Evolutionary conservation across 2,329 filamentous ascomycete species (phyloP).

Genomic region (Tolypocladium inflatum): DNA sequence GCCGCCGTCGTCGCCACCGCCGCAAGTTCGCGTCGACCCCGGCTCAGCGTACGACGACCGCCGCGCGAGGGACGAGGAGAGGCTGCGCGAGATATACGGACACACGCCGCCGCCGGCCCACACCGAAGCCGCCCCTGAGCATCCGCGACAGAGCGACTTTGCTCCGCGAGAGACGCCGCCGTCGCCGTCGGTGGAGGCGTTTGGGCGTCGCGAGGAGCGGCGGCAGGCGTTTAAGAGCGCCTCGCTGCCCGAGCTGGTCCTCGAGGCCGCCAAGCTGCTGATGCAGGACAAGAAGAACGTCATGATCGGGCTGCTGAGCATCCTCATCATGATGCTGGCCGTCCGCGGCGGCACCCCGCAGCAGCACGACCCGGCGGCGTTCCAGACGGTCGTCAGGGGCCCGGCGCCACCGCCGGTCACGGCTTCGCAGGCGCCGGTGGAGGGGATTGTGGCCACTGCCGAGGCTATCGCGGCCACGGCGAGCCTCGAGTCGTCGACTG

Average conservation of each 20-base stretch:
- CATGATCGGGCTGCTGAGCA: constrained; percentile 42
- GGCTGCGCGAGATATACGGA: constrained; percentile 45
- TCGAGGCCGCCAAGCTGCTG: constrained; percentile 43
- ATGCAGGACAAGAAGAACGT: constrained; percentile 51
- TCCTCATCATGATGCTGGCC: constrained; percentile 44
- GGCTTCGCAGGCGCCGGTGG: background rate
- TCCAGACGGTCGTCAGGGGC: constrained; percentile 15
- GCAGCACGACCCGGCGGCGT: constrained; percentile 12
- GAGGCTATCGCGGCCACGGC: background rate
- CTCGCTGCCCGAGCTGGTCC: constrained; percentile 42
- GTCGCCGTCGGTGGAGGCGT: constrained; percentile 13
- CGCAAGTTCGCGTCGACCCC: constrained; percentile 7
- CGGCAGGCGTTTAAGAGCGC: constrained; percentile 28
- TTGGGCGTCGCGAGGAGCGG: constrained; percentile 19
- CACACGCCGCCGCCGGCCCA: constrained; percentile 14
- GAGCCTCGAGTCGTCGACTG: background rate
- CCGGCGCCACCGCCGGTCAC: background rate
- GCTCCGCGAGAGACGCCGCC: constrained; percentile 6
- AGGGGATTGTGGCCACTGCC: background rate
- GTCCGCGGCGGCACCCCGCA: constrained; percentile 18
- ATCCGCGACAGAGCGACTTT: constrained; percentile 5
- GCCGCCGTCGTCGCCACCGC: constrained; percentile 6
- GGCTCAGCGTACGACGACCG: constrained; percentile 19
- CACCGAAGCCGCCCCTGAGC: constrained; percentile 5
- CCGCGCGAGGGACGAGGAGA: constrained; percentile 36